phyloP scores from a whole-genome alignment of 2,329 filamentous ascomycete genomes.

The Exophiala phaeomuriformis region DNA sequence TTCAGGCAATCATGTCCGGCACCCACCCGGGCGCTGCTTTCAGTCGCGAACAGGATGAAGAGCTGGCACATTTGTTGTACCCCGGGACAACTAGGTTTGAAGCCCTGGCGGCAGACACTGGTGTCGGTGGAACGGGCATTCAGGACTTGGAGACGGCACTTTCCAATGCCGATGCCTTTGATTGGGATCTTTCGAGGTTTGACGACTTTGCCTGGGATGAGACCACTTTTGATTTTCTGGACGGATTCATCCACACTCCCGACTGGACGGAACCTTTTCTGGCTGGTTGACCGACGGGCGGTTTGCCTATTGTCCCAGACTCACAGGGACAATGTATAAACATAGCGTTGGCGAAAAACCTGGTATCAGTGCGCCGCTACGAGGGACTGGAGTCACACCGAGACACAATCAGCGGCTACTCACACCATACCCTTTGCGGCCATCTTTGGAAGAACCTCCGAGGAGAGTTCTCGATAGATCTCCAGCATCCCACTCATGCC shows the following conservation, averaged over 20 bases:
- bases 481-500: constrained; percentile 22
- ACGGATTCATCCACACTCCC: neutral
- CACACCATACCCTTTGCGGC: neutral
- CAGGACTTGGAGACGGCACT: neutral
- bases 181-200: constrained; percentile 1
- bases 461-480: constrained; percentile 16
- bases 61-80: constrained; percentile 2
- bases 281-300: neutral
- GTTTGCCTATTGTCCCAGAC: neutral
- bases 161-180: neutral
- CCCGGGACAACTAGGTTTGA: constrained; percentile 2
- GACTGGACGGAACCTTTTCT: neutral
- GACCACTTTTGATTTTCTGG: constrained; percentile 2
- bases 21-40: neutral
- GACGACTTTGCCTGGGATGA: constrained; percentile 3
- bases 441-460: neutral
- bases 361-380: no score
- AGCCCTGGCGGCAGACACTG: neutral
- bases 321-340: neutral
- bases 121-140: neutral
- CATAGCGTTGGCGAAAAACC: no score
- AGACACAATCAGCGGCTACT: neutral
- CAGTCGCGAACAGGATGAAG: constrained; percentile 1
- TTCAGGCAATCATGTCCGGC: constrained; percentile 21
- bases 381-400: no score